phyloP scores from a whole-genome alignment of 306 rosid genomes.

The Malus fusca region DNA sequence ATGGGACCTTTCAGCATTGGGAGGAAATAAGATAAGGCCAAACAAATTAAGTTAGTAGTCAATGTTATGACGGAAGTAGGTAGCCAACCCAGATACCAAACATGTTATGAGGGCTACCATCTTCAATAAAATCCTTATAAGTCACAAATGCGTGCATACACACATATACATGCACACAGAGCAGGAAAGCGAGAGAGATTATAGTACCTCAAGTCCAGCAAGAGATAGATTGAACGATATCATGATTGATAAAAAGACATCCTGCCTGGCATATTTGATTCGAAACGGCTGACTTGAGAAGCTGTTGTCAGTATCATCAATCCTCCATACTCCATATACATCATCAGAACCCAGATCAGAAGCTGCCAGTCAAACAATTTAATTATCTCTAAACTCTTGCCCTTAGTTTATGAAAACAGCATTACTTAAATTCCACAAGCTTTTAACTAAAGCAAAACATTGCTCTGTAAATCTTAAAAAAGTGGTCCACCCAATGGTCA shows the following conservation, averaged over 20 bases:
- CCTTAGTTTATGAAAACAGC: constrained; percentile 1
- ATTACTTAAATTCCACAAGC: constrained; percentile 1
- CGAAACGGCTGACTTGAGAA: constrained; percentile 86
- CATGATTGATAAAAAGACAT: constrained; percentile 73
- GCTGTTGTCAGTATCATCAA: constrained; percentile 82
- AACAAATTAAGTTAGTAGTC: neutral
- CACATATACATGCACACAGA: neutral
- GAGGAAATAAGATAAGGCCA: neutral
- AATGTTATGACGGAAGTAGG: neutral
- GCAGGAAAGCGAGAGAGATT: constrained; percentile 17
- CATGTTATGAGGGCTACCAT: neutral
- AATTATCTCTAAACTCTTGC: constrained; percentile 1
- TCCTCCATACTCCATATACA: constrained; percentile 76
- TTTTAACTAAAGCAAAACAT: neutral
- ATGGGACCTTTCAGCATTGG: neutral
- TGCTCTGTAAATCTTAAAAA: neutral
- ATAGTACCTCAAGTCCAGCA: constrained; percentile 49
- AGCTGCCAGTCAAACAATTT: constrained; percentile 45
- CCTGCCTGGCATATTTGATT: constrained; percentile 86
- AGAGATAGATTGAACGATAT: constrained; percentile 61
- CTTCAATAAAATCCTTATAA: neutral
- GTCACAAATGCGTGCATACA: neutral
- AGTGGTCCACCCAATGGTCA: neutral
- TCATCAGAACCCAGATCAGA: constrained; percentile 56
- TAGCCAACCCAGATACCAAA: neutral